Evolutionary conservation across 2,329 filamentous ascomycete species (phyloP), one percentile per base, ranked within the genome.

Genomic region (Nigrospora oryzae): DNA sequence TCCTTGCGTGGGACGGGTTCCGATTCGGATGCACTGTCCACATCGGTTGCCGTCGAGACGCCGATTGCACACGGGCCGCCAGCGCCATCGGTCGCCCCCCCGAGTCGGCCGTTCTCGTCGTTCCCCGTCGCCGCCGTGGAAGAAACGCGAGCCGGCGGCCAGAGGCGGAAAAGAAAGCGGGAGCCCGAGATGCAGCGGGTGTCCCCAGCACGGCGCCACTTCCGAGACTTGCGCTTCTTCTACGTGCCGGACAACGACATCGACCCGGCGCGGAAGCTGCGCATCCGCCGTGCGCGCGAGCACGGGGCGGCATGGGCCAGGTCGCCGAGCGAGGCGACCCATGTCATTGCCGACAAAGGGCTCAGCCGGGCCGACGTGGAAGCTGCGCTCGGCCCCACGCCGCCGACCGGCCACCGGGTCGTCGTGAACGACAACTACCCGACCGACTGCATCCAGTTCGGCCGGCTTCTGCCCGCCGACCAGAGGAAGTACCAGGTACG

Each of bases 181-280:
- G 55, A 67, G 36, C 48, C 57, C 1, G 49, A 59, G 2, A 47
- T 73, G 17, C 71, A 70, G 41, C 49, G 70, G 16, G 65, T 75
- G 1, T 73, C 78, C 0, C 73, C 79, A 48, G 58, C 62, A 1
- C 63, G 76, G 45, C 73, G 76, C 51, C 71, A 86, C 5, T 83
- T 89, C 57, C 72, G 67, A 38, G 73, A 66, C 0, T 61, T 86
- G n/a, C 61, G 66, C 0, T 84, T 89, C 51, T 86, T 80, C 64
- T 95, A 93, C 60, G 79, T 95, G 6, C 91, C 89, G 0, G 86
- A 93, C 52, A 79, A 89, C 51, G 84, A 91, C 50, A 74, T 85
- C 39, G 78, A 83, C 31, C 75, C 77, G 11, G 70, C 77, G 8
- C 77, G 90, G 35, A 78, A 77, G 44, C 63, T 82, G 46, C 81